Conservation (phyloP, 2,329 filamentous ascomycete species). For the Ophiosphaerella herpotricha region DNA sequence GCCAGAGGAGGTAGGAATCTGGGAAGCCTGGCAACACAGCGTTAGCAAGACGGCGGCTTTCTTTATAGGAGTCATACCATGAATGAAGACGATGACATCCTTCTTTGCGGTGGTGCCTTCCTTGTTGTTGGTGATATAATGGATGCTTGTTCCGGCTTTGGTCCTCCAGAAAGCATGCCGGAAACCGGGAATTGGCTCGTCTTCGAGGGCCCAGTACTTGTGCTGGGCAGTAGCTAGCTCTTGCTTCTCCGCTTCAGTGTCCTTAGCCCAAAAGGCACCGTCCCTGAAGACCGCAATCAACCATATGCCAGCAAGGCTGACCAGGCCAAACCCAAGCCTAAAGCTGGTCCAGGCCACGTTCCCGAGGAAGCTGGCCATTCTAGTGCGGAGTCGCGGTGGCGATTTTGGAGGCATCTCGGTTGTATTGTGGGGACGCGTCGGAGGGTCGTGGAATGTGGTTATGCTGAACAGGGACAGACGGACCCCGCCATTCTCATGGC, state of each 20-base stretch:
- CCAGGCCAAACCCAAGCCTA: slow-evolving; percentile 38
- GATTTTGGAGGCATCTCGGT: background rate
- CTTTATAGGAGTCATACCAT: slow-evolving; percentile 42
- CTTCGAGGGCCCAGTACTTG: slow-evolving; percentile 59
- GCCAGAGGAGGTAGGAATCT: slow-evolving; percentile 62
- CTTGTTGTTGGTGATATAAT: slow-evolving; percentile 55
- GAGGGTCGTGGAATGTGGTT: background rate
- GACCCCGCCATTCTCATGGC: no score
- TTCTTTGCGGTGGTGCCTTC: slow-evolving; percentile 23
- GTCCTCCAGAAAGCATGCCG: slow-evolving; percentile 59
- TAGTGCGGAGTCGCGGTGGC: background rate
- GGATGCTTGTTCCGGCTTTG: slow-evolving; percentile 56
- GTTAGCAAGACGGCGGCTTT: background rate
- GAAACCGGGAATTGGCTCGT: slow-evolving; percentile 51
- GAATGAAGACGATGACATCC: slow-evolving; percentile 58
- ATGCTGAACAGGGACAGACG: background rate
- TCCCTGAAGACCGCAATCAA: slow-evolving; percentile 29
- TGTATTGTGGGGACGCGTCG: background rate
- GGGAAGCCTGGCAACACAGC: slow-evolving; percentile 53
- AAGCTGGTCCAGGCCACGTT: slow-evolving; percentile 31
- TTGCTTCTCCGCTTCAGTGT: slow-evolving; percentile 33
- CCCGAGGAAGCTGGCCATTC: slow-evolving; percentile 13
- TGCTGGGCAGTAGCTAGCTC: slow-evolving; percentile 50
- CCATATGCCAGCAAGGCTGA: slow-evolving; percentile 28
- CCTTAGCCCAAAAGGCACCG: slow-evolving; percentile 31